Evolutionary conservation across 208 protist species (phyloP).

Genomic region (Trypanosoma grayi): DNA sequence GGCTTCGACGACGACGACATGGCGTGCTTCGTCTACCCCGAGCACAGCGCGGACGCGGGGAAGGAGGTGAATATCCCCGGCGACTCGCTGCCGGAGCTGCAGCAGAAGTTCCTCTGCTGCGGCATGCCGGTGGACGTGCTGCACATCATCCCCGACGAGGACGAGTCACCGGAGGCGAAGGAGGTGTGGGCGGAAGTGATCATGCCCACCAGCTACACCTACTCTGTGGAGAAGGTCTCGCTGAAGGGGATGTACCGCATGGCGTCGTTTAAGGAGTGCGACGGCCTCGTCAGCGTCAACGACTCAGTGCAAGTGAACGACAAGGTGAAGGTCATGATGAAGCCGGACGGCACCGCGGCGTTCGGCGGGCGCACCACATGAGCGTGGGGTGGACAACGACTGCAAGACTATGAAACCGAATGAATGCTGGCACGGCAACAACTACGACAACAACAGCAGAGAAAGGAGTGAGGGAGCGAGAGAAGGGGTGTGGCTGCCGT

Average conservation of each 20-base stretch:
- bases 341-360: conserved; percentile 77
- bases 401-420: no score
- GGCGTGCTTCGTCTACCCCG: conserved; percentile 87
- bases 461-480: no score
- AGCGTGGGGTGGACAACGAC: conserved; percentile 19
- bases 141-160: conserved; percentile 77
- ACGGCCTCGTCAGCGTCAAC: conserved; percentile 81
- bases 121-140: conserved; percentile 87
- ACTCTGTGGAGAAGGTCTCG: conserved; percentile 84
- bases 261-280: conserved; percentile 83
- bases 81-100: conserved; percentile 65
- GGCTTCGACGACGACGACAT: conserved; percentile 89
- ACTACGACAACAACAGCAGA: no score
- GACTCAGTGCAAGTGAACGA: conserved; percentile 84
- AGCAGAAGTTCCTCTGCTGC: conserved; percentile 82
- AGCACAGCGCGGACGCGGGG: conserved; percentile 72
- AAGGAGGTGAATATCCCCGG: conserved; percentile 80
- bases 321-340: conserved; percentile 83
- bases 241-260: conserved; percentile 88
- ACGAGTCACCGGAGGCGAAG: conserved; percentile 39
- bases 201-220: conserved; percentile 84
- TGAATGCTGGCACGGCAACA: no score
- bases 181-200: conserved; percentile 79
- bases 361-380: conserved; percentile 73
- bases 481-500: no score